These are phyloP conservation scores for Saccharomyces pastorianus DNA, from an alignment of 1,139 yeast genomes.

Conservation along the genomic window DNA sequence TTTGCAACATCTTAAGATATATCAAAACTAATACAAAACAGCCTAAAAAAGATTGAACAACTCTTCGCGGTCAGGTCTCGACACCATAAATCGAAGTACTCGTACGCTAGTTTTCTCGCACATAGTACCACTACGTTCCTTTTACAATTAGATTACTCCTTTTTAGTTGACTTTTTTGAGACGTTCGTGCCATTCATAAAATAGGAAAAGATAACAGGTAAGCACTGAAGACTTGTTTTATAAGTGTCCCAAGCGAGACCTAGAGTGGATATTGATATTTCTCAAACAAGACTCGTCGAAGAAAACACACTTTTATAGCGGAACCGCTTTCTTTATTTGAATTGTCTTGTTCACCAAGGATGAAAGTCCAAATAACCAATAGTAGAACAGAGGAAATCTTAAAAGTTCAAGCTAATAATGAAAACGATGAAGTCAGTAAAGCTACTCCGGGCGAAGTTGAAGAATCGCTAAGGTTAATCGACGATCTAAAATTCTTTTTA, in stretches of 20 bases:
- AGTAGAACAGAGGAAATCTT: conserved; percentile 2
- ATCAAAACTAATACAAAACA: background rate
- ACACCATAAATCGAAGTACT: background rate
- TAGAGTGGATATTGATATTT: background rate
- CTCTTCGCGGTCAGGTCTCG: background rate
- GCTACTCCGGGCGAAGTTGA: background rate
- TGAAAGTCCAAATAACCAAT: background rate
- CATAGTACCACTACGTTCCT: background rate
- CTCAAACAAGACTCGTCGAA: background rate
- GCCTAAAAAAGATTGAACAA: background rate
- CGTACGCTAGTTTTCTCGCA: background rate
- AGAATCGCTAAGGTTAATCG: conserved; percentile 34
- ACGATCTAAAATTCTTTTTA: conserved; percentile 72
- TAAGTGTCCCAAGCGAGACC: background rate
- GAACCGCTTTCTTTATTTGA: background rate
- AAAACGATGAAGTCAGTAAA: background rate
- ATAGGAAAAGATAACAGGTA: background rate
- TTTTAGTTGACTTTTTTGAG: background rate
- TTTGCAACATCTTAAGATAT: background rate
- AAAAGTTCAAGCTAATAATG: background rate
- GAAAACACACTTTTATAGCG: background rate
- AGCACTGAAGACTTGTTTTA: background rate
- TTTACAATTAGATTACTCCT: background rate
- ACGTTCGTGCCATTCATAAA: background rate
- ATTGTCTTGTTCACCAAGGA: background rate